These are phyloP conservation scores for Sporobolomyces roseus DNA, from an alignment of 768 basidiomycete genomes.

Conservation along the genomic window DNA sequence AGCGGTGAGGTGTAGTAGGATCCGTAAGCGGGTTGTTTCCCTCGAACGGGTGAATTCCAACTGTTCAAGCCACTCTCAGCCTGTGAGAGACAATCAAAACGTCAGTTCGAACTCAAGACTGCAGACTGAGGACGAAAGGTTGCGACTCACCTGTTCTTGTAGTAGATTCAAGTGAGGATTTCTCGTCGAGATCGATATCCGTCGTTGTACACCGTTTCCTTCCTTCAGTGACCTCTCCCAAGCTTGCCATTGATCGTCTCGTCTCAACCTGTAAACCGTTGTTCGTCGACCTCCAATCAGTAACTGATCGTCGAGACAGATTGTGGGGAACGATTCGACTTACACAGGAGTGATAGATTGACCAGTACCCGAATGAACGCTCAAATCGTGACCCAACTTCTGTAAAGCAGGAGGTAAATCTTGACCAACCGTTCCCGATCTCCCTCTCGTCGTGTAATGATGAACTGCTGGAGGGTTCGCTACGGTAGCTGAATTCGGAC, in stretches of 20 bases:
- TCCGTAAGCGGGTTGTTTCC: conserved; percentile 27
- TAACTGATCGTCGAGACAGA: conserved; percentile 55
- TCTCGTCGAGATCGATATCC: conserved; percentile 60
- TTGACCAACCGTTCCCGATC: conserved; percentile 58
- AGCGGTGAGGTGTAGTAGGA: conserved; percentile 58
- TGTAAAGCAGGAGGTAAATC: conserved; percentile 88
- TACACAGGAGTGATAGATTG: conserved; percentile 50
- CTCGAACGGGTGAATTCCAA: conserved; percentile 37
- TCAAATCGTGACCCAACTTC: conserved; percentile 49
- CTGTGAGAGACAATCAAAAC: conserved; percentile 2
- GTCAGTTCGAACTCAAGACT: not conserved
- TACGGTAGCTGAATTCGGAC: conserved; percentile 4
- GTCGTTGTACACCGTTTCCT: conserved; percentile 40
- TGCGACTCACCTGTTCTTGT: conserved; percentile 77
- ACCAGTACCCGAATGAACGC: conserved; percentile 75
- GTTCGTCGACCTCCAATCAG: not conserved
- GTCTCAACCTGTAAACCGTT: conserved; percentile 66
- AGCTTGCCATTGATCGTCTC: conserved; percentile 90
- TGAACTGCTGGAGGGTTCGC: not conserved
- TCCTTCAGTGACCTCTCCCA: conserved; percentile 73
- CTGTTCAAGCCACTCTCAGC: conserved; percentile 37
- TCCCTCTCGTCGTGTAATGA: not conserved
- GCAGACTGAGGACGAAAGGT: conserved; percentile 7
- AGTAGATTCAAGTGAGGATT: conserved; percentile 87
- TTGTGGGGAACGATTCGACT: conserved; percentile 55